Evolutionary conservation across 805 yeast genomes (phyloP), one percentile per base, ranked within the genome.

Genomic region (Candida morakotiae): DNA sequence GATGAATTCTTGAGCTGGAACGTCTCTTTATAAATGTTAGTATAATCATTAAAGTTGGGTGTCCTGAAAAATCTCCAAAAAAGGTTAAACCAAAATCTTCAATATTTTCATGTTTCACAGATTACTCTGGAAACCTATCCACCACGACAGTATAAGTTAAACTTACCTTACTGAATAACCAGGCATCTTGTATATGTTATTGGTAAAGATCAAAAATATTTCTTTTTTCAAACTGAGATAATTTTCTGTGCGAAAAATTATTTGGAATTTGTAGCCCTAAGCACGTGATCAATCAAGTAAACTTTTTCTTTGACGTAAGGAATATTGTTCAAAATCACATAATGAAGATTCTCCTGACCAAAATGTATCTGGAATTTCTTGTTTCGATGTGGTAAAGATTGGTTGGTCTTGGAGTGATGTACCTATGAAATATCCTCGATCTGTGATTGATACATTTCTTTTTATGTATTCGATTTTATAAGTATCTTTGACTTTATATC

Each of bases 1-100:
- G 76, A 93, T 91, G 80, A 93, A 93, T 57, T 87, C 94, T 85
- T 93, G 98, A 75, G 98, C 98, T 77, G 98, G 96, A 77, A 93
- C 98, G 97, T 93, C 98, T 85, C 96, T 88, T 58, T n/a, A 39
- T 34, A 31, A 32, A 59, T 60, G 43, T 40, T 40, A 45, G 41
- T 59, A 67, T 62, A 60, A 5, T 9, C 3, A 11, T 21, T 15
- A 9, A 18, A 22, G 21, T 16, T 31, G 13, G 37, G 37, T 28
- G 31, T 28, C 20, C 18, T 34, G 37, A 28, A 28, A n/a, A 27
- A 27, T 31, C 34, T 24, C 35, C 28, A 23, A 32, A 15, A 8
- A 5, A 15, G 35, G 35, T 30, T 14, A 9, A 23, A 31, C 21
- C 28, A 15, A 16, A 32, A 19, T 14, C 19, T 17, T 32, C 28